A percentile compares a stretch with the other conserved stretches of the same genome.
Evolutionary conservation across 2,329 filamentous ascomycete genomes (phyloP).

Genomic region (Annulohypoxylon truncatum): DNA sequence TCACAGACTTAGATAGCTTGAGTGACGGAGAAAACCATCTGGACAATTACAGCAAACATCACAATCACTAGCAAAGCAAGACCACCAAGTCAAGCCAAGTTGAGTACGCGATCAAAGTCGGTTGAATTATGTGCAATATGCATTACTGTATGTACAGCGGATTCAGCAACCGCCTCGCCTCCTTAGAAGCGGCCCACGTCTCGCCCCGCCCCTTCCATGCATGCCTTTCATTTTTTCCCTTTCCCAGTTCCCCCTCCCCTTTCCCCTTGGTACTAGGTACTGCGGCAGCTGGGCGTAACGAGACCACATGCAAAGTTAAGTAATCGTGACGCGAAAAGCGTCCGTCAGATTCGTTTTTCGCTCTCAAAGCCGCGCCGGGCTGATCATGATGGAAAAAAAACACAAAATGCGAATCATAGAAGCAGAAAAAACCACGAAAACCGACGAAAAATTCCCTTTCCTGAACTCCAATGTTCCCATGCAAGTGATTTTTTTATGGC

Average conservation of each 20-base stretch:
- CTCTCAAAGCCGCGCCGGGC: background rate
- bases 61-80: background rate
- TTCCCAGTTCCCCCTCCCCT: too few species aligned
- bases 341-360: background rate
- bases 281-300: background rate
- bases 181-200: background rate
- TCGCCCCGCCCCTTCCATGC: background rate
- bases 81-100: background rate
- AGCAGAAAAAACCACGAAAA: background rate
- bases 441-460: background rate
- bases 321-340: background rate
- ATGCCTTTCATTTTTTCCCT: too few species aligned
- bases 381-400: background rate
- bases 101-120: background rate
- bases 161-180: background rate
- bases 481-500: conserved; percentile 4
- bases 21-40: background rate
- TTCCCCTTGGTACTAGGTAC: background rate
- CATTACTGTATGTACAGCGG: background rate
- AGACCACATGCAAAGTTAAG: background rate
- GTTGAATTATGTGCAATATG: background rate
- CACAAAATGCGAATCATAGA: background rate
- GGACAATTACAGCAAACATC: background rate
- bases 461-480: conserved; percentile 26
- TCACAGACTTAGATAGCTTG: background rate